Evolutionary conservation across 257 asterid species (phyloP).

Genomic region (Lantana camara): DNA sequence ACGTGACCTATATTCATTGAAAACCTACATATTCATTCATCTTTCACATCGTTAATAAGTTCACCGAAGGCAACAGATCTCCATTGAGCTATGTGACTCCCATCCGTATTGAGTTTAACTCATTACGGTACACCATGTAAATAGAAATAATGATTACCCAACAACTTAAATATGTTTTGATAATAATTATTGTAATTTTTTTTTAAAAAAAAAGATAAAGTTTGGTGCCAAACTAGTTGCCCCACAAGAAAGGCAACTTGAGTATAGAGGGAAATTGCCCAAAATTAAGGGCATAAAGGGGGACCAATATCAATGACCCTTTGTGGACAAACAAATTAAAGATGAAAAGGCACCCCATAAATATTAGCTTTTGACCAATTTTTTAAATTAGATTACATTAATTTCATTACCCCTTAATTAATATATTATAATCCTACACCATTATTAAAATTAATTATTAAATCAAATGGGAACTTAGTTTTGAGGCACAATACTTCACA

Average conservation of each 20-base stretch:
- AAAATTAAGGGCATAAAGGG: slow-evolving; percentile 33
- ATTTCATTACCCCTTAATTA: slow-evolving; percentile 24
- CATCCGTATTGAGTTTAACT: too few relatives aligned
- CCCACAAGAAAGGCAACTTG: slow-evolving; percentile 28
- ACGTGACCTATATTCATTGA: too few relatives aligned
- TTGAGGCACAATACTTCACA: neutral
- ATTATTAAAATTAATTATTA: slow-evolving; percentile 3
- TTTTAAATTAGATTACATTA: slow-evolving; percentile 19
- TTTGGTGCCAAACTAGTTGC: neutral
- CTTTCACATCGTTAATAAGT: too few relatives aligned
- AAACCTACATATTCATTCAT: too few relatives aligned
- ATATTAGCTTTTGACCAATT: slow-evolving; percentile 20
- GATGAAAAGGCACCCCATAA: slow-evolving; percentile 16
- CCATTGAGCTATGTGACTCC: too few relatives aligned
- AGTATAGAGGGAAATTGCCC: slow-evolving; percentile 22
- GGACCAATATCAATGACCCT: slow-evolving; percentile 31
- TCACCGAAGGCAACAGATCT: too few relatives aligned
- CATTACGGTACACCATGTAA: too few relatives aligned
- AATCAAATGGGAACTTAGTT: slow-evolving; percentile 20
- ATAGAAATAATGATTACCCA: too few relatives aligned
- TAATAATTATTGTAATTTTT: neutral
- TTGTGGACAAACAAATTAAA: slow-evolving; percentile 24
- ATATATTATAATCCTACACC: neutral
- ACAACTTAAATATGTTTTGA: too few relatives aligned
- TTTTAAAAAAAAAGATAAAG: too few relatives aligned